Evolutionary conservation across 2,329 filamentous ascomycete genomes (phyloP), one percentile per base, ranked within the genome.

Genomic region (Hansfordia pulvinata): DNA sequence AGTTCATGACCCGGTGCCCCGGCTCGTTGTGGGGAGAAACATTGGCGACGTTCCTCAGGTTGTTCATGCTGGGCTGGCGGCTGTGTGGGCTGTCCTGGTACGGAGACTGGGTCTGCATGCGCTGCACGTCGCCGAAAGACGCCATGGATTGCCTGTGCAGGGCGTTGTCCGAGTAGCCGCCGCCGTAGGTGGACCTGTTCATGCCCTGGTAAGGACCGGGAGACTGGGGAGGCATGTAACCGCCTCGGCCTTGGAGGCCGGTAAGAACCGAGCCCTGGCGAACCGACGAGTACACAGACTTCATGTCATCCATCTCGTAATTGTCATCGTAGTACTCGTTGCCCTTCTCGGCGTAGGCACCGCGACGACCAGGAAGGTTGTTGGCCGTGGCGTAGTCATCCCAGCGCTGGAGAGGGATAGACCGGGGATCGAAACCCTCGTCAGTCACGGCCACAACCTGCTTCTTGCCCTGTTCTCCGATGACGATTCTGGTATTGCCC

Each of bases 221-320:
- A 1, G 81, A 86, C 36, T 78, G 75, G 8, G 86, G 85, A 8
- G 86, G 81, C 69, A 90, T 83, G 54, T 80, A 88, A 33, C 66
- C 64, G 19, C 64, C 61, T 40, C 75, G 73, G 27, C 69, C 66
- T 21, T 71, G 78, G 56, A 93, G 83, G 29, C 84, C 85, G 10
- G 82, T 84, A 32, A 93, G 65, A 36, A 96, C 77, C 2, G 86
- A 94, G 6, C 84, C 84, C 66, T 52, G 86, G 61, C 66, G 88
- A 33, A 86, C 82, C 1, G 85, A 93, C 5, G 86, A 94, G 61
- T 96, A 96, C 32, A 92, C 76, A 1, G 85, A 93, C 50, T 84
- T 86, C 66, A 96, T 93, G 51, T 98, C 90, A 49, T 98, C 92
- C 78, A 96, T 86, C 55, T 98, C 90, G 44, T 85, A 93, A 35